Evolutionary conservation across 2,329 filamentous ascomycete species (phyloP), one percentile per base, ranked within the genome.

Genomic region (Escovopsis sp.): DNA sequence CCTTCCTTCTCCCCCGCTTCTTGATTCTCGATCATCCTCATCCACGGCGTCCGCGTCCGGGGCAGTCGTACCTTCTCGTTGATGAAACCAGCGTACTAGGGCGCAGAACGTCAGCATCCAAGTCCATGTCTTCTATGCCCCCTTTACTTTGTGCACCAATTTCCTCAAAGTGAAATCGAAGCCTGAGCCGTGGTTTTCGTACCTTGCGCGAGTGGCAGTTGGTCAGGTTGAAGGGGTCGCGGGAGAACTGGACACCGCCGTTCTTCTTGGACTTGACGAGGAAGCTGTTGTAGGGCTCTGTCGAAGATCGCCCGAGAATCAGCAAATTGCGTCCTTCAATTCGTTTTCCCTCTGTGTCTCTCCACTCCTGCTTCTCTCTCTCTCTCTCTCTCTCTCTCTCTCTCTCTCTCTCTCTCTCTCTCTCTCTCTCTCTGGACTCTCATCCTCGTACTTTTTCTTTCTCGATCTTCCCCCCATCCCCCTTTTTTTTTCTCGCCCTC

Each of bases 181-280:
- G 15, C 28, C 7, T 14, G 17, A 14, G 4, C 17, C n/a, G 14
- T 31, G 14, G 21, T 9, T 16, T 11, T 36, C 45, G 46, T 65
- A 90, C 84, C 79, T 93, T 96, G 69, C 84, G 81, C 53, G 73
- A 78, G 72, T 93, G 80, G 66, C 79, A 70, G 79, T 94, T 96
- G 62, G 67, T 72, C 64, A 96, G 66, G 76, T 96, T 98, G 50
- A 94, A 67, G 54, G 87, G 84, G 61, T 96, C 88, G 53, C 82
- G 81, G 51, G 88, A 96, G 74, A 98, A 86, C 66, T 83, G 81
- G 52, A 81, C 70, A 61, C 83, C 81, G 56, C 83, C 86, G 55
- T 70, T 70, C 53, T 66, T 64, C 59, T 76, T 79, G 19, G 84
- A 81, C 80, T 94, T 94, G 61, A 88, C 82, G 60, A 94, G 79